Percentiles rank a stretch among this genome's conserved stretches.
These are phyloP conservation scores for Umbilicus rupestris DNA, from an alignment of 164 flowering plant species.

Conservation along the genomic window DNA sequence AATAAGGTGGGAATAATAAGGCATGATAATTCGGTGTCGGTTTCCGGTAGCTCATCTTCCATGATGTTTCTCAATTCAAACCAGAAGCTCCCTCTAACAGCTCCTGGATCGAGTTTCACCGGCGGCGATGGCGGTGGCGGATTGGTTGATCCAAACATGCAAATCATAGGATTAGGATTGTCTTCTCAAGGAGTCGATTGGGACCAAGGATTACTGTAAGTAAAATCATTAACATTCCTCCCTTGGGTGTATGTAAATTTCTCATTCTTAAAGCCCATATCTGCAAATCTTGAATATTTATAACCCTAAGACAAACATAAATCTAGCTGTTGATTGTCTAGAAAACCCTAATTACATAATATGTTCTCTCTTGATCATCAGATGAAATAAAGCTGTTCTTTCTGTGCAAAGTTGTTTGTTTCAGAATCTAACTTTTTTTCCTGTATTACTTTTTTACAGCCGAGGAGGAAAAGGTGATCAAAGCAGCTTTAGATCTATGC, in stretches of 20 bases:
- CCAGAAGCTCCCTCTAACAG: neutral
- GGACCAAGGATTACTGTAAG: conserved; percentile 45
- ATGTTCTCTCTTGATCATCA: neutral
- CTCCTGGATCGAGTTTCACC: neutral
- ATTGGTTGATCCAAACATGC: conserved; percentile 23
- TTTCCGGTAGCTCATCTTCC: neutral
- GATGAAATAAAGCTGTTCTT: neutral
- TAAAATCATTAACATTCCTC: neutral
- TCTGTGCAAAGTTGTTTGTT: neutral
- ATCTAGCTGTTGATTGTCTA: neutral
- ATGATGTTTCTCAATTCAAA: neutral
- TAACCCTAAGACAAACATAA: neutral
- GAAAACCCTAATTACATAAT: neutral
- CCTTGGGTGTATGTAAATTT: neutral
- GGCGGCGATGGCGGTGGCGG: neutral
- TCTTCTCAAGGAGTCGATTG: conserved; percentile 42
- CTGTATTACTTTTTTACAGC: conserved; percentile 9
- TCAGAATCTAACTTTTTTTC: neutral
- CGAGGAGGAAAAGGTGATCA: conserved; percentile 34
- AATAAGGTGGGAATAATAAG: neutral
- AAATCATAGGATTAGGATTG: conserved; percentile 51
- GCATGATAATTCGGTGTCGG: neutral
- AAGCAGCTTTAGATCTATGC: conserved; percentile 38
- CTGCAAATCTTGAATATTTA: neutral
- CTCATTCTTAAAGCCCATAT: neutral